Percentiles rank a stretch among this genome's conserved stretches.
Evolutionary conservation across 1,284 basidiomycete species (phyloP).

Genomic region (Apiotrichum sp.): DNA sequence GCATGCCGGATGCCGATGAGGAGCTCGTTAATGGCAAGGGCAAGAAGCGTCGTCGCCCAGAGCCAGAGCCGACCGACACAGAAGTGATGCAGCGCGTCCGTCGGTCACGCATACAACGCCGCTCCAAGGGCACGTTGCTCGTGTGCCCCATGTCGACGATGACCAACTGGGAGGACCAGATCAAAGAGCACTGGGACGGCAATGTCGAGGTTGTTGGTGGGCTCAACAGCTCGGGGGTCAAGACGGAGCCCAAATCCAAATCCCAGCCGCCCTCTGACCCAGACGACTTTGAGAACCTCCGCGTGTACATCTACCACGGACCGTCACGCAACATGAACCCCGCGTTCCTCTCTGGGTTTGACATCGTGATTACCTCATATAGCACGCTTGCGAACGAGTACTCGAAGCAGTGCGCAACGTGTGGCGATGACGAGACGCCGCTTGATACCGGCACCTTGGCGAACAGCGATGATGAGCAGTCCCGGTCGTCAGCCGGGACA

Average conservation of each 20-base stretch:
- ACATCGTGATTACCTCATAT: constrained; percentile 96
- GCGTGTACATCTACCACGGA: constrained; percentile 94
- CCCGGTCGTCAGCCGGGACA: constrained; percentile 13
- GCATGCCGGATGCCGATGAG: constrained; percentile 57
- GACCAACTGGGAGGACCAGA: constrained; percentile 98
- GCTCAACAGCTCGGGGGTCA: constrained; percentile 30
- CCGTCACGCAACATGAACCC: constrained; percentile 80
- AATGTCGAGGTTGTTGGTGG: constrained; percentile 76
- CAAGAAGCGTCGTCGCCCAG: constrained; percentile 38
- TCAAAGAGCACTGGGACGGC: constrained; percentile 89
- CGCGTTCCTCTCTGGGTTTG: constrained; percentile 79
- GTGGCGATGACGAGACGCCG: constrained; percentile 43
- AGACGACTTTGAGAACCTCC: constrained; percentile 49
- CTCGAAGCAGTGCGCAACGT: constrained; percentile 73
- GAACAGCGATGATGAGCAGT: constrained; percentile 30
- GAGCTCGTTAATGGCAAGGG: constrained; percentile 11
- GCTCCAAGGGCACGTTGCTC: constrained; percentile 87
- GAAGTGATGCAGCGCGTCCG: constrained; percentile 48
- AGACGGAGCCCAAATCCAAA: constrained; percentile 24
- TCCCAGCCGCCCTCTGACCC: constrained; percentile 18
- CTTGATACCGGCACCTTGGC: constrained; percentile 28
- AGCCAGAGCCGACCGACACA: constrained; percentile 5
- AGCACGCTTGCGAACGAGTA: constrained; percentile 92
- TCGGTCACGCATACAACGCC: constrained; percentile 64
- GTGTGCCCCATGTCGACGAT: constrained; percentile 95